Evolutionary conservation across 305 asterid genomes (phyloP).

Genomic region (Fraxinus albicans): DNA sequence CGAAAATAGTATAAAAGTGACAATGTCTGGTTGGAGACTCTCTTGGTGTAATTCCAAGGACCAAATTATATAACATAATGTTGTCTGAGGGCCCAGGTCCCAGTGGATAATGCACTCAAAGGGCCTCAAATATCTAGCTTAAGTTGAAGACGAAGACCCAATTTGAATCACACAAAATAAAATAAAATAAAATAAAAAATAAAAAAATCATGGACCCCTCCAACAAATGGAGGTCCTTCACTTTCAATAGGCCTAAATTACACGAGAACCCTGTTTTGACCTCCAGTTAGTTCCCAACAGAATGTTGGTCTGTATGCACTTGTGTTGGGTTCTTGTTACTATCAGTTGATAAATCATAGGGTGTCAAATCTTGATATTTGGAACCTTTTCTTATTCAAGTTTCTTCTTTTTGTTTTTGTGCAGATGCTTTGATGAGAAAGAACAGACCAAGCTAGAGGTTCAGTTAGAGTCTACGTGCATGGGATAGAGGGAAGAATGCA

Average conservation of each 20-base stretch:
- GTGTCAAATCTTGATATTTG: background rate
- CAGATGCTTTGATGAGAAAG: background rate
- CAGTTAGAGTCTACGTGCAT: background rate
- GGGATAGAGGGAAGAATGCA: background rate
- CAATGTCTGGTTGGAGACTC: constrained; percentile 28
- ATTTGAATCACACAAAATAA: constrained; percentile 11
- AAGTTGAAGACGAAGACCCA: constrained; percentile 6
- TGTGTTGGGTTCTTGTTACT: constrained; percentile 23
- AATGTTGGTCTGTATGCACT: constrained; percentile 29
- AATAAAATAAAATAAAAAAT: background rate
- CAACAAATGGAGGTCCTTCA: constrained; percentile 8
- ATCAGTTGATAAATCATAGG: background rate
- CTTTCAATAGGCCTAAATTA: constrained; percentile 25
- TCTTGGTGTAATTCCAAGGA: constrained; percentile 1
- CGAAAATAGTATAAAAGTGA: constrained; percentile 25
- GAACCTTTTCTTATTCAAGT: constrained; percentile 8
- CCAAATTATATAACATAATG: constrained; percentile 30
- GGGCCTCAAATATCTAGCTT: background rate
- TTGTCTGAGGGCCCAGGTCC: constrained; percentile 42
- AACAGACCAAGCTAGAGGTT: background rate
- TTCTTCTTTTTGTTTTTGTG: background rate
- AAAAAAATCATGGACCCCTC: constrained; percentile 15
- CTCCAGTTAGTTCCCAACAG: constrained; percentile 27
- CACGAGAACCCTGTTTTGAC: constrained; percentile 12
- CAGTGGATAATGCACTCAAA: constrained; percentile 9